phyloP scores from a whole-genome alignment of 2,329 filamentous ascomycete species.

The Epichloe uncinata region DNA sequence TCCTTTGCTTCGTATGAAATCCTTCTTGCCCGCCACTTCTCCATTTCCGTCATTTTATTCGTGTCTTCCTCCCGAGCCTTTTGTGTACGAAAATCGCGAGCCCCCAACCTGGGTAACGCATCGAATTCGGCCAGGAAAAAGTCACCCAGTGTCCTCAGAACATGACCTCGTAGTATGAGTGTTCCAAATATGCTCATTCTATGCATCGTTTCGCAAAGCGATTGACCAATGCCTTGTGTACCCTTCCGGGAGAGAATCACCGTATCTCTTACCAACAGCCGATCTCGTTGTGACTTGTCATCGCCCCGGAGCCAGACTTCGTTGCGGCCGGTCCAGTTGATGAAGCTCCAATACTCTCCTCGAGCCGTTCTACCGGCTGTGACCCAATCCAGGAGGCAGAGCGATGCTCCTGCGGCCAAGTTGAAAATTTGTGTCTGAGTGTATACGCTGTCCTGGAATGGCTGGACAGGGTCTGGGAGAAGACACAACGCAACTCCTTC shows the following conservation, averaged over 20 bases:
- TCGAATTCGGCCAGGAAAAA: slow-evolving; percentile 75
- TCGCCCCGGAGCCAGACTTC: slow-evolving; percentile 55
- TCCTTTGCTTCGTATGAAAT: slow-evolving; percentile 43
- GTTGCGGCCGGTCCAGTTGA: slow-evolving; percentile 69
- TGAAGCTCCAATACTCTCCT: slow-evolving; percentile 80
- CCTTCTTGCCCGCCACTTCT: slow-evolving; percentile 42
- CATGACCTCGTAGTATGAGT: slow-evolving; percentile 62
- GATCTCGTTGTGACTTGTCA: slow-evolving; percentile 24
- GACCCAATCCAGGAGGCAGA: slow-evolving; percentile 90
- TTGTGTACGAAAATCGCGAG: slow-evolving; percentile 56
- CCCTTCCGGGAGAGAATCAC: slow-evolving; percentile 54
- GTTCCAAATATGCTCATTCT: slow-evolving; percentile 70
- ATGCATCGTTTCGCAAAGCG: slow-evolving; percentile 53
- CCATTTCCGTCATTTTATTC: slow-evolving; percentile 24
- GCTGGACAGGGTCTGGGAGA: slow-evolving; percentile 86
- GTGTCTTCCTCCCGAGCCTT: slow-evolving; percentile 30
- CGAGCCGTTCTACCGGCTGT: slow-evolving; percentile 73
- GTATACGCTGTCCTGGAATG: slow-evolving; percentile 74
- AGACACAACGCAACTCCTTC: slow-evolving; percentile 44
- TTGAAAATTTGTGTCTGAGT: slow-evolving; percentile 72
- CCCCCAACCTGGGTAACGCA: slow-evolving; percentile 67
- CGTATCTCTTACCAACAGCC: slow-evolving; percentile 73
- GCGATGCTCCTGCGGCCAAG: slow-evolving; percentile 39
- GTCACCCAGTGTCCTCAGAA: slow-evolving; percentile 50
- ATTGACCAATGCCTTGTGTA: slow-evolving; percentile 24